Evolutionary conservation across 345 rosid species (phyloP).

Genomic region (Murraya koenigii): DNA sequence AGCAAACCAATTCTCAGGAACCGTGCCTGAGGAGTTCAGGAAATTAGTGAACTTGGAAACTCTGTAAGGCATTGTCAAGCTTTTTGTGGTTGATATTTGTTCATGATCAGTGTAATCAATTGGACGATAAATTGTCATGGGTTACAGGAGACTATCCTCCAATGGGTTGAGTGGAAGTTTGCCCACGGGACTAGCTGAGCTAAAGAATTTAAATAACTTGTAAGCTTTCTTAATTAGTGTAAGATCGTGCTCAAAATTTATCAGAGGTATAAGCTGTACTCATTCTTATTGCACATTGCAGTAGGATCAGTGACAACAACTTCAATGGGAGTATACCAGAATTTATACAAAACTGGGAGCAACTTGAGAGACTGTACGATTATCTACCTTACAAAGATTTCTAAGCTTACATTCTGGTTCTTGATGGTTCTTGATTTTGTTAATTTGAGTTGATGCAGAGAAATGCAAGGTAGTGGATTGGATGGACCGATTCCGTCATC

Average conservation of each 20-base stretch:
- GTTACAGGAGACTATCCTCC: constrained; percentile 52
- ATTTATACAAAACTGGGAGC: constrained; percentile 49
- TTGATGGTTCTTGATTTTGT: background rate
- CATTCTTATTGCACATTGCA: constrained; percentile 28
- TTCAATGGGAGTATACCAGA: constrained; percentile 57
- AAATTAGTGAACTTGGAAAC: constrained; percentile 36
- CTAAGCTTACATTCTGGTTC: background rate
- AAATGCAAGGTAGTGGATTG: constrained; percentile 38
- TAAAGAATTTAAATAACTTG: constrained; percentile 49
- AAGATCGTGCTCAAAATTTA: background rate
- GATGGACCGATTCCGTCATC: constrained; percentile 35
- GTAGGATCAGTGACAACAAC: constrained; percentile 61
- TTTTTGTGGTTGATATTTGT: background rate
- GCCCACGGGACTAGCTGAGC: constrained; percentile 39
- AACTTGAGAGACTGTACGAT: constrained; percentile 53
- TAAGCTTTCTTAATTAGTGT: constrained; percentile 19
- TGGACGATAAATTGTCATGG: background rate
- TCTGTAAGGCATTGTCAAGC: constrained; percentile 37
- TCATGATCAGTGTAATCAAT: background rate
- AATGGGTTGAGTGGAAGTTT: constrained; percentile 51
- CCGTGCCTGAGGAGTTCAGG: constrained; percentile 44
- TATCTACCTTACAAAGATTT: background rate
- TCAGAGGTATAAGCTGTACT: background rate
- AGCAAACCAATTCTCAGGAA: constrained; percentile 45
- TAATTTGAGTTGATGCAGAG: constrained; percentile 27